phyloP scores from a whole-genome alignment of 1,139 yeast species.

The Trichomonascaceae sp. region DNA sequence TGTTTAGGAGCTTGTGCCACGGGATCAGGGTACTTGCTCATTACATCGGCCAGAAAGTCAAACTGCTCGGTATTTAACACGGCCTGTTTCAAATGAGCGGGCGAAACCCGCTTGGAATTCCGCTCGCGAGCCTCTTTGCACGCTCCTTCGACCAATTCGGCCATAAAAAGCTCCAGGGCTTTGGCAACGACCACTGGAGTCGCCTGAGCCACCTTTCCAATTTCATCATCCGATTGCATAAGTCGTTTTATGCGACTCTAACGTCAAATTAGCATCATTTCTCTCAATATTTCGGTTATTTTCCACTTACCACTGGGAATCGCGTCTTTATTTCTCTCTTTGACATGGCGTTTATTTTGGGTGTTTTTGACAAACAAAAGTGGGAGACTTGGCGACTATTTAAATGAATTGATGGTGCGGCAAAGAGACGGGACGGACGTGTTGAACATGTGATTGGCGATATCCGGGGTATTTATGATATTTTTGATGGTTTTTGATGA shows the following conservation, averaged over 20 bases:
- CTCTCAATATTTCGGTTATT: not conserved
- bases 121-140: slow-evolving; percentile 68
- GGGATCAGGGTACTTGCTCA: slow-evolving; percentile 50
- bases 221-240: slow-evolving; percentile 97
- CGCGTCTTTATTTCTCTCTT: slow-evolving; percentile 66
- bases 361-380: not conserved
- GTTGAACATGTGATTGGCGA: no score
- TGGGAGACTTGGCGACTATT: not conserved
- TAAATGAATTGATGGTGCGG: not conserved
- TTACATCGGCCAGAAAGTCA: slow-evolving; percentile 77
- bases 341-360: slow-evolving; percentile 3
- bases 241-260: slow-evolving; percentile 78
- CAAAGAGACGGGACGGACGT: no score
- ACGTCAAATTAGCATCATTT: not conserved
- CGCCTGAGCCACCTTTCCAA: slow-evolving; percentile 97
- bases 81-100: slow-evolving; percentile 78
- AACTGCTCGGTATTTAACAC: slow-evolving; percentile 83
- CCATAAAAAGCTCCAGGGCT: slow-evolving; percentile 87
- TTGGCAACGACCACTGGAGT: slow-evolving; percentile 96
- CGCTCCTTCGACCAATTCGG: slow-evolving; percentile 80
- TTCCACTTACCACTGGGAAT: slow-evolving; percentile 61
- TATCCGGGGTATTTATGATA: no score
- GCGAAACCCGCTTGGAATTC: slow-evolving; percentile 77
- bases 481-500: no score
- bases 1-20: slow-evolving; percentile 21